Evolutionary conservation across 768 basidiomycete genomes (phyloP), one percentile per base, ranked within the genome.

Genomic region (Hortiboletus flavorubellus): DNA sequence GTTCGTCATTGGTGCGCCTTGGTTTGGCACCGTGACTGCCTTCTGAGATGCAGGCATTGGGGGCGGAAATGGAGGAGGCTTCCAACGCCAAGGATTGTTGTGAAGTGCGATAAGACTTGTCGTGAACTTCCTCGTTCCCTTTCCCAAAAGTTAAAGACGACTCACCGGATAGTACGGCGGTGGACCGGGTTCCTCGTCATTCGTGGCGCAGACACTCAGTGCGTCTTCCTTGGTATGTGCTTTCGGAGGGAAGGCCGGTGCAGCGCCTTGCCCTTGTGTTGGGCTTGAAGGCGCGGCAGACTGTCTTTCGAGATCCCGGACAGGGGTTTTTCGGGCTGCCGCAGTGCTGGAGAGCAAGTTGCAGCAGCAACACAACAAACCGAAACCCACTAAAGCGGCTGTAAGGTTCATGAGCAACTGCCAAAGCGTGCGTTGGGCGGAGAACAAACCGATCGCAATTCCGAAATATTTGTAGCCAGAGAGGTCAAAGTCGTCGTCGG

Each of bases 121-220:
- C 14, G 23, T 55, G 7, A 55, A 21, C 31, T 2, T 29, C n/a
- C 21, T 7, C 6, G 5, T 35, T 10, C 16, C 23, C 8, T 15
- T 33, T 14, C 8, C n/a, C 2, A 12, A 5, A 11, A 21, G 21
- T 21, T 4, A 2, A 16, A 7, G 16, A 31, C 4, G n/a, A 47
- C 49, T 45, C 16, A 59, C 58, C 11, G 46, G 58, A 53, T 52
- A 59, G 18, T 44, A 59, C 4, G 58, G 58, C 21, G 57, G 58
- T 11, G 57, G 30, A 18, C 30, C 9, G 2, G 5, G 23, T 14
- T 49, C 56, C 16, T n/a, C 21, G 10, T 55, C 55, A 5, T 31
- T 21, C 4, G n/a, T 1, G 8, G 30, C 16, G 8, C 7, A 8
- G 8, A 16, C 31, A 30, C 31, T 26, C 14, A 30, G 5, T 5